A percentile compares a stretch with the other conserved stretches of the same genome.
Evolutionary conservation across 2,329 filamentous ascomycete species (phyloP).

Genomic region (Penicillium freii): DNA sequence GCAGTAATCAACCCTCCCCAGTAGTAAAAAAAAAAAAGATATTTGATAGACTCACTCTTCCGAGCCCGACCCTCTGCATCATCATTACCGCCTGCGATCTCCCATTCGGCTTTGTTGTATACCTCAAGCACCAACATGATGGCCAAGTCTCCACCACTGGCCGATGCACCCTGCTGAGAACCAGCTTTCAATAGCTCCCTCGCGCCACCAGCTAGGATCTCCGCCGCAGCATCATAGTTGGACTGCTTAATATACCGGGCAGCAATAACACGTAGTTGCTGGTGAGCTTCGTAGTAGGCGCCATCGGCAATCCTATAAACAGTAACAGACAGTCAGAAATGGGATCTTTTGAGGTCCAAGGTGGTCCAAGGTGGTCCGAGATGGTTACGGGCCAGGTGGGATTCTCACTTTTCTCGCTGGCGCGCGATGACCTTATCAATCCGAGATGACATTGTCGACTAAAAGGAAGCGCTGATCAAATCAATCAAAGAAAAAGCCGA

Average conservation of each 20-base stretch:
- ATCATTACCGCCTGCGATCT: slow-evolving; percentile 57
- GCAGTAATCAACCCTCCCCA: neutral
- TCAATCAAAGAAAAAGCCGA: neutral
- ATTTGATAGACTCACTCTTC: slow-evolving; percentile 36
- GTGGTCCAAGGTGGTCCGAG: neutral
- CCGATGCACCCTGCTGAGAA: slow-evolving; percentile 80
- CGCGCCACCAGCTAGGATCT: slow-evolving; percentile 81
- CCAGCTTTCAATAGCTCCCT: slow-evolving; percentile 66
- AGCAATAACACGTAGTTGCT: slow-evolving; percentile 93
- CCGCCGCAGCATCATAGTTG: slow-evolving; percentile 81
- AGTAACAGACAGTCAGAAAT: slow-evolving; percentile 16
- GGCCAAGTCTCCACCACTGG: slow-evolving; percentile 86
- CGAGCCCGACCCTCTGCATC: slow-evolving; percentile 63
- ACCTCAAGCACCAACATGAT: slow-evolving; percentile 85
- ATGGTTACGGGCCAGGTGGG: neutral
- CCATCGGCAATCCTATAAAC: slow-evolving; percentile 73
- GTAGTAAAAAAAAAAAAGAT: neutral
- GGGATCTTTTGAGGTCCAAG: neutral
- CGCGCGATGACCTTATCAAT: slow-evolving; percentile 71
- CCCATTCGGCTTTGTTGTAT: slow-evolving; percentile 80
- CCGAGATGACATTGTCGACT: slow-evolving; percentile 39
- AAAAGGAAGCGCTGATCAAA: neutral
- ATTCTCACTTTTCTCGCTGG: slow-evolving; percentile 70
- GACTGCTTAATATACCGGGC: slow-evolving; percentile 86
- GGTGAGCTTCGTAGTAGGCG: slow-evolving; percentile 96